Base-by-base conservation (phyloP, 305 asterid genomes). In the Rubia balearica region DNA sequence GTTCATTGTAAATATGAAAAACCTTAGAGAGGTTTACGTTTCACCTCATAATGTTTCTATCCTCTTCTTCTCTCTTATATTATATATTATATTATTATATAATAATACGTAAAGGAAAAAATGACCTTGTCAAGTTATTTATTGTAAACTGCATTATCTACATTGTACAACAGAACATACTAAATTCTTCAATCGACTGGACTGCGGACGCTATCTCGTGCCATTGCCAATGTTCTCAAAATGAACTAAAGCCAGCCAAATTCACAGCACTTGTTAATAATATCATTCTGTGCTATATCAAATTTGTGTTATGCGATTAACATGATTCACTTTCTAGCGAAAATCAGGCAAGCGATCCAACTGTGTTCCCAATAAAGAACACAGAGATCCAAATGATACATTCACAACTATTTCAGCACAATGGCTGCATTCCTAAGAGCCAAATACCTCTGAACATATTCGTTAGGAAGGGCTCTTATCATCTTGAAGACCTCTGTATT, bases 381-480 rank as follows among this genome's bases (percentile, higher is more conserved):
- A 17, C 17, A 51, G 36, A 33, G 36, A 45, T 45, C 13, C 49
- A 57, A 8, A 57, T 22, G 36, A 13, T 38, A 21, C 69, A 38
- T 61, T 55, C 51, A 70, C 67, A 38, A 55, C 90, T 90, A 93
- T 78, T 87, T 87, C 66, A 90, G 82, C 63, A 93, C 92, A 76
- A 93, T 84, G 0, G 96, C 96, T 45, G 98, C 98, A 75, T 93
- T 93, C 81, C 98, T 89, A 67, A 90, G 92, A 68, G 97, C 85
- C 82, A 93, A 79, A 69, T 89, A 90, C 30, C 97, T 82, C 83
- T 93, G 97, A 11, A 90, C 97, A 69, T 90, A 87, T 17, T 89
- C 97, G 43, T 84, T 88, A 11, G 98, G 96, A 73, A 93, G 97
- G 10, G 92, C 81, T 74, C 98, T 83, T 73, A 89, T 85, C 14